A percentile compares a stretch with the other conserved stretches of the same genome.
Evolutionary conservation across 805 yeast species (phyloP).

Genomic region (Wickerhamomyces queroliae): DNA sequence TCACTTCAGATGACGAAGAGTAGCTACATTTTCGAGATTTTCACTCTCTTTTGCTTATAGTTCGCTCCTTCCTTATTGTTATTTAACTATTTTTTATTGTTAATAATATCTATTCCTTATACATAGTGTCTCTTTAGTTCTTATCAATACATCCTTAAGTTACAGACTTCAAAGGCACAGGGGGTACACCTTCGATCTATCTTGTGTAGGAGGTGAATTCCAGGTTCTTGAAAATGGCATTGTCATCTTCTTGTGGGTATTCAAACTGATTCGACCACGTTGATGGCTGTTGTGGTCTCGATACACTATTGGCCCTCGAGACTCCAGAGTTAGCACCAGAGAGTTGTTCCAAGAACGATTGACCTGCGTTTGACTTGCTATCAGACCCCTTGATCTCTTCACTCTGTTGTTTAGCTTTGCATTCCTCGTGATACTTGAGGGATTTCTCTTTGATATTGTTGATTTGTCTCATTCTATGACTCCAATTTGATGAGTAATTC

Average conservation of each 20-base stretch:
- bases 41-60: no score
- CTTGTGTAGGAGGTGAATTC: conserved; percentile 23
- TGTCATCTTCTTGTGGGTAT: conserved; percentile 17
- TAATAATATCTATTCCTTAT: no score
- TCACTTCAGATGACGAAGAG: conserved; percentile 16
- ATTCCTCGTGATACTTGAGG: conserved; percentile 7
- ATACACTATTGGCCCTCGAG: conserved; percentile 10
- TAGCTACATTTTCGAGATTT: no score
- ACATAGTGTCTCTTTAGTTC: no score
- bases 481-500: conserved; percentile 59
- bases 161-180: no score
- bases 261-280: conserved; percentile 15
- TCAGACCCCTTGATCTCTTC: conserved; percentile 5
- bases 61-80: no score
- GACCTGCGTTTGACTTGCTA: conserved; percentile 14
- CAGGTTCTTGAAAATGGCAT: conserved; percentile 19
- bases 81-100: no score
- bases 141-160: no score
- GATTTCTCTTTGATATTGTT: conserved; percentile 28
- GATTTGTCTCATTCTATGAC: conserved; percentile 56
- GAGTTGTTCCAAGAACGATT: conserved; percentile 19
- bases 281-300: conserved; percentile 5
- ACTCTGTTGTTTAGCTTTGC: conserved; percentile 4
- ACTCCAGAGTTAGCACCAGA: conserved; percentile 1
- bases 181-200: no score